Evolutionary conservation across 1,139 yeast species (phyloP), one percentile per base, ranked within the genome.

Genomic region (Candida labiduridarum): DNA sequence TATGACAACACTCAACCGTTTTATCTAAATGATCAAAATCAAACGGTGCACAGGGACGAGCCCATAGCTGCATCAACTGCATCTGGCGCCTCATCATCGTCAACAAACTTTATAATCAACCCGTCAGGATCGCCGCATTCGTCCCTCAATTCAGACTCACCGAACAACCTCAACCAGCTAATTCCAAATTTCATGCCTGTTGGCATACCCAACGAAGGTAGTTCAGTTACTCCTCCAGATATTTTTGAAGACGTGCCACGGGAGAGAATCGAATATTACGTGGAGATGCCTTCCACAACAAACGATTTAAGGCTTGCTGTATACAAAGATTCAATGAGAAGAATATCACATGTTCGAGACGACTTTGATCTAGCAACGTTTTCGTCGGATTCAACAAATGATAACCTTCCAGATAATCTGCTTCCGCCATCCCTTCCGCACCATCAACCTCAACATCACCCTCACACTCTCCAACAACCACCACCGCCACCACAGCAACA

Each of bases 291-390:
- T 7, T 49, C 55, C 1, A 53, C 60, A 3, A 59, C 55, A 33
- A 62, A 63, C 22, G 61, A 61, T 34, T 52, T 64, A 33, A 52
- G 62, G 31, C 40, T 52, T 38, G 65, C 66, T 0, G 40, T 63
- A 7, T 62, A 61, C 48, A 59, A 56, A 27, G 67, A 63, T 40
- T 49, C 64, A 0, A 52, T 59, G 5, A 48, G 42, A 10, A 52
- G 47, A 42, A 30, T 54, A 22, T 44, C 53, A 14, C 38, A 36
- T 29, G 35, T 44, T 12, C 50, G 45, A 7, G n/a, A 40, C n/a
- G 47, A 41, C 15, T 30, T 49, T 15, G 34, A 38, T 10, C 29
- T 44, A 10, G 43, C 47, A 11, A 36, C 38, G 4, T 45, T 30
- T 38, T 38, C 47, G n/a, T 45, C 47, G 8, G 42, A 40, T 19